Percentiles rank a stretch among this genome's conserved stretches.
Evolutionary conservation across 176 grass and related monocot species (phyloP).

Genomic region (Carex cristatella): DNA sequence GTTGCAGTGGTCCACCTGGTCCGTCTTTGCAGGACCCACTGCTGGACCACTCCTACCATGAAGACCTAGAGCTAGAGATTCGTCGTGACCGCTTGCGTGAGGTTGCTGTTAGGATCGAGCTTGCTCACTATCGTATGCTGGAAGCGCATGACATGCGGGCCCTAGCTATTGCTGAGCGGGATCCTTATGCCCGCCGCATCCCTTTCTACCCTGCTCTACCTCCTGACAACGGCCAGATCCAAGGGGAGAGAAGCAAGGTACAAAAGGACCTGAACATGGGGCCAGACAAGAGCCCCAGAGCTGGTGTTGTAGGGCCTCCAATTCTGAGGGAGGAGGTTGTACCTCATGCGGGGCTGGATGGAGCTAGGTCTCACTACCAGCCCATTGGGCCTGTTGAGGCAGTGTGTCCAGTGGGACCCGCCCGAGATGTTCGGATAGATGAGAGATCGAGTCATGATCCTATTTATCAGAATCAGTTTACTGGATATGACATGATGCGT

Average conservation of each 20-base stretch:
- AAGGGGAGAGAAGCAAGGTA: not conserved
- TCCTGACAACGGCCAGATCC: not conserved
- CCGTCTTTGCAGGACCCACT: not conserved
- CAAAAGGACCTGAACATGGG: not conserved
- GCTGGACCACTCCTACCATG: not conserved
- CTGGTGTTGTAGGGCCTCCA: not conserved
- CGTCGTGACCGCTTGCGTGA: not conserved
- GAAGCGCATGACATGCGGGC: conserved; percentile 1
- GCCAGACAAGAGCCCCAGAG: not conserved
- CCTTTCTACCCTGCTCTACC: conserved; percentile 18
- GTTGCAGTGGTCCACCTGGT: not conserved
- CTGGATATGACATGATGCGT: not conserved
- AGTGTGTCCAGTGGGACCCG: not conserved
- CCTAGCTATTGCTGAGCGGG: not conserved
- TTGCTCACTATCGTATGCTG: not conserved
- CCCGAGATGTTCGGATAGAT: not conserved
- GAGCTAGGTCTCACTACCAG: not conserved
- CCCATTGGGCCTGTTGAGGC: not conserved
- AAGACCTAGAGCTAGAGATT: conserved; percentile 8
- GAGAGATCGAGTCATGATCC: not conserved
- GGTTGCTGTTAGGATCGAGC: not conserved
- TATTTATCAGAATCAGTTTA: not conserved
- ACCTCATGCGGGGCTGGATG: not conserved
- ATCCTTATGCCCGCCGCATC: not conserved
- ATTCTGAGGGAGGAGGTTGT: not conserved